phyloP scores from a whole-genome alignment of 768 basidiomycete genomes.

The Agrocybe praecox region DNA sequence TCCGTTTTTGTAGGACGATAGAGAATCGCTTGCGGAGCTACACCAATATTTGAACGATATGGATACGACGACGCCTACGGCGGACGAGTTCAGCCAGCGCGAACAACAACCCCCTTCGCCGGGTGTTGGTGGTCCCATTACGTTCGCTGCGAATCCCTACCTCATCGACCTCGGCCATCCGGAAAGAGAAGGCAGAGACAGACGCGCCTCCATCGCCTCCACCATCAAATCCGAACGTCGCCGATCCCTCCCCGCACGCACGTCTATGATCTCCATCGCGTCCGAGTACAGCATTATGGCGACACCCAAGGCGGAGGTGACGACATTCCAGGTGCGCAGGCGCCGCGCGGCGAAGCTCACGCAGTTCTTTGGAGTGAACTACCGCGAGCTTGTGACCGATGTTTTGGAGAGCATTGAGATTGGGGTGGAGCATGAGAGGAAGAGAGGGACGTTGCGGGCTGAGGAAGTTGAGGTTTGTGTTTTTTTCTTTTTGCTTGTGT shows the following conservation, averaged over 20 bases:
- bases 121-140: neutral
- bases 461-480: constrained; percentile 74
- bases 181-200: no score
- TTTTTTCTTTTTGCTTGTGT: neutral
- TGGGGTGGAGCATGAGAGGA: constrained; percentile 70
- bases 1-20: constrained; percentile 63
- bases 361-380: constrained; percentile 87
- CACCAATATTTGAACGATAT: constrained; percentile 63
- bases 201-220: constrained; percentile 33
- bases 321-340: constrained; percentile 71
- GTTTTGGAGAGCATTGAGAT: constrained; percentile 82
- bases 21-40: constrained; percentile 70
- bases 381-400: constrained; percentile 75
- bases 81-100: constrained; percentile 4
- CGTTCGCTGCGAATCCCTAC: neutral
- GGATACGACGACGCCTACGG: constrained; percentile 14
- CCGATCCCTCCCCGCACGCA: constrained; percentile 66
- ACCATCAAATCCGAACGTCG: constrained; percentile 64
- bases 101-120: constrained; percentile 1
- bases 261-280: constrained; percentile 61
- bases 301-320: constrained; percentile 44
- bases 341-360: constrained; percentile 81
- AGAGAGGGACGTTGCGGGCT: constrained; percentile 60
- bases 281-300: constrained; percentile 44
- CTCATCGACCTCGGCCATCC: neutral